These are phyloP conservation scores for Ganoderma sinense DNA, from an alignment of 1,284 basidiomycete species.

Conservation along the genomic window DNA sequence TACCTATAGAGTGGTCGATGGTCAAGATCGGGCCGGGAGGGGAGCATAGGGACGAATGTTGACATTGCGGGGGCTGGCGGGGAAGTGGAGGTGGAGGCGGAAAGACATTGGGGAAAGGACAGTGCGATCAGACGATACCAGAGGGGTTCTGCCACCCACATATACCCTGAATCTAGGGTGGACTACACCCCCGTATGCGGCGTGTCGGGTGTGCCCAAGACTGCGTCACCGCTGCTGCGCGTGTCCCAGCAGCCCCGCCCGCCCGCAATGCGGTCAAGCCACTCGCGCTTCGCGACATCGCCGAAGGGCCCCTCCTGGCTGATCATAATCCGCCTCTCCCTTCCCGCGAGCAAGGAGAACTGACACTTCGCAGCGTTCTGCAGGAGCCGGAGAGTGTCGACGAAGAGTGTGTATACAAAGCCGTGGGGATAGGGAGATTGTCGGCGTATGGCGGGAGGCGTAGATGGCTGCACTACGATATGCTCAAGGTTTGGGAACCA, in stretches of 20 bases:
- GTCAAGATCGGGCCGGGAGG: no score
- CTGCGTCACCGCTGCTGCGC: not conserved
- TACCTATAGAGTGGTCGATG: no score
- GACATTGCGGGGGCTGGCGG: no score
- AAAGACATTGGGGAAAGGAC: not conserved
- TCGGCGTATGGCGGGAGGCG: not conserved
- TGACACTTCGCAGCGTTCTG: not conserved
- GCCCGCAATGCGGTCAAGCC: conserved; percentile 1
- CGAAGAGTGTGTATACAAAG: not conserved
- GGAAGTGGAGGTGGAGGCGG: no score
- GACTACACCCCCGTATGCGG: not conserved
- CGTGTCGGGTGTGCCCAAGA: not conserved
- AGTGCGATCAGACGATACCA: not conserved
- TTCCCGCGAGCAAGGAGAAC: not conserved
- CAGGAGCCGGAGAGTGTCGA: not conserved
- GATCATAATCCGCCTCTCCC: not conserved
- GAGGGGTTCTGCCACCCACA: not conserved
- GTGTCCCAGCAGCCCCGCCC: conserved; percentile 1
- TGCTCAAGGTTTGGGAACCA: conserved; percentile 6
- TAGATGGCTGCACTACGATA: conserved; percentile 5
- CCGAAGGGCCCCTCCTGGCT: not conserved
- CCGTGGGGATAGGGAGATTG: not conserved
- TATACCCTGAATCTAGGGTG: not conserved
- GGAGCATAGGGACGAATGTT: no score
- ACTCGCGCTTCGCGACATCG: not conserved